phyloP scores from a whole-genome alignment of 805 yeast genomes.

The Blastobotrys mokoenaii region DNA sequence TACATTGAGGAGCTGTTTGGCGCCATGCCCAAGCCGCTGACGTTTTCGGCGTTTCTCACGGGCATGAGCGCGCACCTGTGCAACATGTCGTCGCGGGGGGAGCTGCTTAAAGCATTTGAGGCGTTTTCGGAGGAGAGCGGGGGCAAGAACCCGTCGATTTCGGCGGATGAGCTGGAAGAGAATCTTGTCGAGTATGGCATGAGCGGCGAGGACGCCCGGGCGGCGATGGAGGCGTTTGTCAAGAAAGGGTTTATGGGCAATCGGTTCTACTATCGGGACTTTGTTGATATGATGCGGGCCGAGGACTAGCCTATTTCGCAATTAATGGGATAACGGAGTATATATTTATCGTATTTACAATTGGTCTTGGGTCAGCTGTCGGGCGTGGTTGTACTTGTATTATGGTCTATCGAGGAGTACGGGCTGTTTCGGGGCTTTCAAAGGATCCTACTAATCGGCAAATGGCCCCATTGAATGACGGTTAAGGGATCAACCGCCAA shows the following conservation, averaged over 20 bases:
- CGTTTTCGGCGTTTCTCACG: conserved; percentile 59
- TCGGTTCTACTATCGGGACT: conserved; percentile 52
- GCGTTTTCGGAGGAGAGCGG: conserved; percentile 37
- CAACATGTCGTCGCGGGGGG: conserved; percentile 43
- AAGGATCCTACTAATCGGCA: too few species aligned
- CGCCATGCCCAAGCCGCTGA: conserved; percentile 33
- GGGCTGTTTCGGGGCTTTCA: too few species aligned
- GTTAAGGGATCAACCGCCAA: too few species aligned
- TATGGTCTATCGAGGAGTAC: too few species aligned
- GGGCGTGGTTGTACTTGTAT: too few species aligned
- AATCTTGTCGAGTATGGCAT: conserved; percentile 42
- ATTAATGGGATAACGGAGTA: too few species aligned
- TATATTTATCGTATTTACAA: too few species aligned
- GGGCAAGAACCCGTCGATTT: conserved; percentile 28
- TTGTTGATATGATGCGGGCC: conserved; percentile 33
- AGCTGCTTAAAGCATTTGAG: conserved; percentile 50
- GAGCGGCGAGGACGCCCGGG: conserved; percentile 34
- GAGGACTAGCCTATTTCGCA: conserved; percentile 6
- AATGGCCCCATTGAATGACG: too few species aligned
- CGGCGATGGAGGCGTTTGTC: conserved; percentile 44
- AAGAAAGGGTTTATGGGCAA: conserved; percentile 48
- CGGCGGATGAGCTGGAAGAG: conserved; percentile 40
- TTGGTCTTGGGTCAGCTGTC: too few species aligned
- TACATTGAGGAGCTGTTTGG: conserved; percentile 45
- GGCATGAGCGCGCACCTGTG: conserved; percentile 50